Base-by-base conservation (phyloP, 2,329 filamentous ascomycete species). In the Blastomyces emzantsi region DNA sequence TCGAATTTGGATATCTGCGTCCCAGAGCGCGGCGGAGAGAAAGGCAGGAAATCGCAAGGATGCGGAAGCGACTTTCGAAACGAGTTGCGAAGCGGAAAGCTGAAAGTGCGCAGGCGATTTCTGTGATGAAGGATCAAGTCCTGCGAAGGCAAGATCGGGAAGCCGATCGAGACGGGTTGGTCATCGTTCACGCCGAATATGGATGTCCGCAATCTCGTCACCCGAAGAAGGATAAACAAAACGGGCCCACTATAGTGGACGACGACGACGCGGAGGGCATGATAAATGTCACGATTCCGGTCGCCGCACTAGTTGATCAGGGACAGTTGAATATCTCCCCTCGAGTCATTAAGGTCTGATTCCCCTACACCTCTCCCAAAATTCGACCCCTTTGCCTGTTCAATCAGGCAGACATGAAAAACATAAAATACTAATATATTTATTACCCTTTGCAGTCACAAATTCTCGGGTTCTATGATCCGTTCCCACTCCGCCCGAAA, bases 391-490 rank as follows among this genome's bases (percentile, higher is more conserved):
- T 22, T 3, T 41, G 15, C 33, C 39, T 9, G 2, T 36, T 22
- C 15, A 60, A 33, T 19, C 17, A 9, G 13, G 6, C 22, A 51
- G 22, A 51, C 43, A 55, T 19, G 33, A 8, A 33, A 25, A 6
- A 62, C n/a, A 52, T 15, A 11, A 65, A 47, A 58, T 62, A 54
- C 70, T 73, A 61, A 75, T 61, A 22, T 13, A 36, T 45, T 13
- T 13, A 36, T 45, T 13, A 2, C 17, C n/a, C n/a, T 30, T 51
- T 19, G 55, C 64, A 78, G 77, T 76, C 74, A 64, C 71, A 78
- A 66, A 74, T 79, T 25, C 65, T 77, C 22, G 77, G 77, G 0
- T 79, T 79, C 69, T 71, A 77, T 62, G 77, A 79, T 58, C 77
- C 77, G 25, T 75, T 76, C 6, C 77, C 77, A 33, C 69, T 79